Evolutionary conservation across 306 rosid species (phyloP), one percentile per base, ranked within the genome.

Genomic region (Acacia acuminata): DNA sequence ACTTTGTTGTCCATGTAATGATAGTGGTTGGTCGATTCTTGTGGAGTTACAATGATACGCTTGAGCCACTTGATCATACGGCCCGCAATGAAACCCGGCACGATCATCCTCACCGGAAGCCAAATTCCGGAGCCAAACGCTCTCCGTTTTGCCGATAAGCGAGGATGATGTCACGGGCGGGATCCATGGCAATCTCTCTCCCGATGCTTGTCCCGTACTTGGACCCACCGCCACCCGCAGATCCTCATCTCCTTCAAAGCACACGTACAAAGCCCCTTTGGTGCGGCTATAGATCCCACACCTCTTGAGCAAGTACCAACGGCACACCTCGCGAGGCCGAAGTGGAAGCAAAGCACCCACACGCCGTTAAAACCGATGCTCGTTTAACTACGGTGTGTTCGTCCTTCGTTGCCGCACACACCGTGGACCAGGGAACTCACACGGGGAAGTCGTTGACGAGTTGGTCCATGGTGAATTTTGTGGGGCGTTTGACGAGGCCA

Each of bases 1-100:
- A 93, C 97, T 75, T 90, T 76, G 44, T 95, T 95, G 20, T 95
- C 98, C 42, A 82, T 84, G 42, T 74, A 90, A 64, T 94, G 96
- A 81, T 92, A 92, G 77, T 90, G 84, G 48, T 4, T 81, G 0
- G 90, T 83, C 0, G 97, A 92, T 85, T 94, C 90, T 2, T 66
- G 55, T 2, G 94, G 75, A 0, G 97, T 91, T 0, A 94, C 94
- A 7, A 92, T 7, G 56, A 94, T 94, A 4, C 96, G 88, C 36
- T 94, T 94, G 36, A 94, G 76, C 98, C 97, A 92, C 61, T 94
- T 94, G 6, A 94, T 92, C 97, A 92, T 92, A 14, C 96, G 88
- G 0, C 98, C 97, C 0, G 92, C 98, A 2, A 91, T 92, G 71
- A 86, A 94, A 6, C 96, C 96, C 0, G 98, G 97, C 10, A 94